phyloP scores from a whole-genome alignment of 768 basidiomycete genomes.

The Phlegmacium glaucopus region DNA sequence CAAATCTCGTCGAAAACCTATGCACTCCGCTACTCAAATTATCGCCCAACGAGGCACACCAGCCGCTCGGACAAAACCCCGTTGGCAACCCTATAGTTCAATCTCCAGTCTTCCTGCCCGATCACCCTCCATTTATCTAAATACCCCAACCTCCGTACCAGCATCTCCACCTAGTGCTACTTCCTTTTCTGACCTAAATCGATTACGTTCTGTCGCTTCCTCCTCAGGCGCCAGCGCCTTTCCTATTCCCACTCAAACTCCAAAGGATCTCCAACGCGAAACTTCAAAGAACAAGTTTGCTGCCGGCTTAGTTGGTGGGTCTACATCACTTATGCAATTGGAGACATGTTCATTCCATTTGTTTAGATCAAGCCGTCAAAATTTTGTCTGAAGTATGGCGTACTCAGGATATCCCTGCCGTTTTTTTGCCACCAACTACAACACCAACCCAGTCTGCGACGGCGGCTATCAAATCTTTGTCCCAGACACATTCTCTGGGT shows the following conservation, averaged over 20 bases:
- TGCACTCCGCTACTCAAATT: slow-evolving; percentile 44
- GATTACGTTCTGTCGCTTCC: slow-evolving; percentile 14
- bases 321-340: not conserved
- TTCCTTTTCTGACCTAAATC: slow-evolving; percentile 32
- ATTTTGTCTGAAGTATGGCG: slow-evolving; percentile 79
- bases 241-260: slow-evolving; percentile 20
- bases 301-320: slow-evolving; percentile 68
- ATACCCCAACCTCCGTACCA: slow-evolving; percentile 57
- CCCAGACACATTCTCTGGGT: too few relatives aligned
- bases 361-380: slow-evolving; percentile 73
- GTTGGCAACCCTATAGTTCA: slow-evolving; percentile 79
- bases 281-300: slow-evolving; percentile 62
- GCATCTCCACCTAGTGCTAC: slow-evolving; percentile 40
- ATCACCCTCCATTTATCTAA: slow-evolving; percentile 42
- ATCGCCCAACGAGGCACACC: slow-evolving; percentile 72
- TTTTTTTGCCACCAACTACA: slow-evolving; percentile 30
- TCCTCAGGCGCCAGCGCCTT: slow-evolving; percentile 21
- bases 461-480: too few relatives aligned
- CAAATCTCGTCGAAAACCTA: slow-evolving; percentile 14
- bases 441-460: slow-evolving; percentile 2
- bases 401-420: slow-evolving; percentile 65
- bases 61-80: slow-evolving; percentile 61
- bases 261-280: slow-evolving; percentile 33
- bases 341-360: not conserved
- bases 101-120: slow-evolving; percentile 31